Evolutionary conservation across 2,329 filamentous ascomycete species (phyloP).

Genomic region (Colletotrichum trifolii): DNA sequence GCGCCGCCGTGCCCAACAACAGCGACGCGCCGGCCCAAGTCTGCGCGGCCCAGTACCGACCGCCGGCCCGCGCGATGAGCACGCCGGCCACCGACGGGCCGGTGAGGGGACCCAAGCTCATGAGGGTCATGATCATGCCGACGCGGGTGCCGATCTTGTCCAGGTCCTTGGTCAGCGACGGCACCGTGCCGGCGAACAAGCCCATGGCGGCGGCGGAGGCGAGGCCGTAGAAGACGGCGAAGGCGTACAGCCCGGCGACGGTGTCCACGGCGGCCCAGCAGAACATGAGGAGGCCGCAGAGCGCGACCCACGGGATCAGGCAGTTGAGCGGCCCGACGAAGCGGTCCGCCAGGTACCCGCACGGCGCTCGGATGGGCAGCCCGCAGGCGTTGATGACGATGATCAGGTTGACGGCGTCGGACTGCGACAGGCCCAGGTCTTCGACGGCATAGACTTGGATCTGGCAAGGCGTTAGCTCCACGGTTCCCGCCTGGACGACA

Average conservation of each 20-base stretch:
- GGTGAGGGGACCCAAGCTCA: background rate
- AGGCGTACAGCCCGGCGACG: constrained; percentile 65
- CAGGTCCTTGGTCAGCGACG: constrained; percentile 63
- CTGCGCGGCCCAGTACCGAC: background rate
- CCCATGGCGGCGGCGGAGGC: constrained; percentile 71
- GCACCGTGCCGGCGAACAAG: constrained; percentile 71
- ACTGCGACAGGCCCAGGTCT: no score
- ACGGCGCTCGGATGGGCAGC: constrained; percentile 45
- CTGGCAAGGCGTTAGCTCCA: no score
- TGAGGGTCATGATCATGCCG: constrained; percentile 57
- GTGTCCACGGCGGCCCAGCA: constrained; percentile 64
- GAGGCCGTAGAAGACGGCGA: constrained; percentile 72
- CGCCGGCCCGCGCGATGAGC: background rate
- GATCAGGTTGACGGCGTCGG: no score
- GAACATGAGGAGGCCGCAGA: constrained; percentile 57
- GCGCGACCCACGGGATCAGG: constrained; percentile 53
- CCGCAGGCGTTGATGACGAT: no score
- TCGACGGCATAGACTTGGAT: no score
- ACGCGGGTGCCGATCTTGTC: constrained; percentile 63
- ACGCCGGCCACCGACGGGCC: background rate
- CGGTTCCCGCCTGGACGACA: constrained; percentile 38
- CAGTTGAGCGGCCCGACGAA: constrained; percentile 41
- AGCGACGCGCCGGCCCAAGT: background rate
- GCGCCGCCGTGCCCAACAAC: background rate
- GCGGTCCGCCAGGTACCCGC: constrained; percentile 67